A percentile compares a stretch with the other conserved stretches of the same genome.
Conservation (phyloP, 2,329 filamentous ascomycete species). For the Diaporthe sp. region DNA sequence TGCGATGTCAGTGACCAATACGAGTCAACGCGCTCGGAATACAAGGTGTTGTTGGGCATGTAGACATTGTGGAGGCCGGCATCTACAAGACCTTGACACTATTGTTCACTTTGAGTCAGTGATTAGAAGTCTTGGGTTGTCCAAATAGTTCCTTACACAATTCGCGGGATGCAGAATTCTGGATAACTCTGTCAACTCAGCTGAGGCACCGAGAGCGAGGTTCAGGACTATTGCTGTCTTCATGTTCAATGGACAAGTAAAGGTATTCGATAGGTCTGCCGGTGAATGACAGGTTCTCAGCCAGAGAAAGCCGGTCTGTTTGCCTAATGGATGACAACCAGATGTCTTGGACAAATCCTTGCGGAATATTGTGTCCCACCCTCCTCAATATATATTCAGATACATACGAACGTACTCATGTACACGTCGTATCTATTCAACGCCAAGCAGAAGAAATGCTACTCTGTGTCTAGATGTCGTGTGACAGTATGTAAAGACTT, state of each 20-base stretch:
- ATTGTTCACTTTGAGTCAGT: too few species aligned
- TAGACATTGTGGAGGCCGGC: not conserved
- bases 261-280: not conserved
- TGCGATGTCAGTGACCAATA: not conserved
- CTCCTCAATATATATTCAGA: not conserved
- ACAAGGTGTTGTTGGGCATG: not conserved
- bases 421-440: not conserved
- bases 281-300: not conserved
- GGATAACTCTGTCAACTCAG: not conserved
- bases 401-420: not conserved
- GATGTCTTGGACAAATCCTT: not conserved
- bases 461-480: not conserved
- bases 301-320: not conserved
- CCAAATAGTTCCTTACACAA: not conserved
- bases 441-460: not conserved
- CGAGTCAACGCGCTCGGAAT: not conserved
- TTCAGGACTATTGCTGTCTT: not conserved
- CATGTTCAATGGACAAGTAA: not conserved
- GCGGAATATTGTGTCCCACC: not conserved
- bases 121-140: rapidly evolving
- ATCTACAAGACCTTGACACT: not conserved
- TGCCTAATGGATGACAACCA: not conserved
- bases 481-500: not conserved
- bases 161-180: not conserved
- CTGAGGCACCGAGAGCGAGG: not conserved